Evolutionary conservation across 345 rosid genomes (phyloP).

Genomic region (Noccaea bulbosa): DNA sequence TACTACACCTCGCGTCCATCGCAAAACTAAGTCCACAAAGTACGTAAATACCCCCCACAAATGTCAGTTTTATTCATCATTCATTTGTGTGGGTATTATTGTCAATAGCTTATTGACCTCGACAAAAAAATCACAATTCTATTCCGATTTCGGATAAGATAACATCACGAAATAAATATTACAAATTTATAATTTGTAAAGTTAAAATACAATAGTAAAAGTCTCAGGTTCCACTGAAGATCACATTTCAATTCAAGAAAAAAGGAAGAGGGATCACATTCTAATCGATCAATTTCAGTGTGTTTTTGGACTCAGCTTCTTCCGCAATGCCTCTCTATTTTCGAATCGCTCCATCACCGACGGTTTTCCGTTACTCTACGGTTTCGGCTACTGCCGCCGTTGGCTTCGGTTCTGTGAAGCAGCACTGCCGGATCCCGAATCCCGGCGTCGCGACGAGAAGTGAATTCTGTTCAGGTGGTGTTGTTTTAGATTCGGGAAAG

Average conservation of each 20-base stretch:
- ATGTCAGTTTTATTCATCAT: neutral
- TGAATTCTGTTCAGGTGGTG: constrained; percentile 16
- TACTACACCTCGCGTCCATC: constrained; percentile 30
- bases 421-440: constrained; percentile 29
- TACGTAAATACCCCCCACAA: neutral
- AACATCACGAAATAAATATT: neutral
- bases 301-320: constrained; percentile 26
- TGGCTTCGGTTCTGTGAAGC: constrained; percentile 10
- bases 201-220: neutral
- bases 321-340: constrained; percentile 45
- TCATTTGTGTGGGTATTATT: neutral
- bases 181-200: too few relatives aligned
- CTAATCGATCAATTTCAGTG: neutral
- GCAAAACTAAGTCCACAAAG: neutral
- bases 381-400: constrained; percentile 19
- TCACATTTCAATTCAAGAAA: neutral
- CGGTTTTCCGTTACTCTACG: constrained; percentile 46
- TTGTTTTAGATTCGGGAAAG: neutral
- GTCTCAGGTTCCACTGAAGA: constrained; percentile 15
- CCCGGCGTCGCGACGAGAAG: constrained; percentile 28
- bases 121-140: neutral
- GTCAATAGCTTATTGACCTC: constrained; percentile 1
- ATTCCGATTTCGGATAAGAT: constrained; percentile 5
- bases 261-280: too few relatives aligned
- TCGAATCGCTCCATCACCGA: constrained; percentile 40